These are phyloP conservation scores for Magnusiomyces tetraspermus DNA, from an alignment of 1,139 yeast genomes.

Conservation along the genomic window DNA sequence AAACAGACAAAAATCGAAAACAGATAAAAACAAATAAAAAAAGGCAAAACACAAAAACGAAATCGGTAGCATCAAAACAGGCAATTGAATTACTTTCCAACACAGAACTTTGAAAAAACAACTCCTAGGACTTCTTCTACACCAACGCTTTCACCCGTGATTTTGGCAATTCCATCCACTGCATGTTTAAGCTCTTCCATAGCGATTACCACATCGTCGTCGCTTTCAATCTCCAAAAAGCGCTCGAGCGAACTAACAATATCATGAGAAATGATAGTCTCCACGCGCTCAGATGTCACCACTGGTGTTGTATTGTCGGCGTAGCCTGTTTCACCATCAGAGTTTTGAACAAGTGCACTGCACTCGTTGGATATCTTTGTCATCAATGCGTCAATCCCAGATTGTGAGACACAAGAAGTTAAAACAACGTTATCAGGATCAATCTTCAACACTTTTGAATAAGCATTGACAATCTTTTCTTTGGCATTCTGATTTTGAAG, in stretches of 20 bases:
- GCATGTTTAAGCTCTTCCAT: conserved; percentile 67
- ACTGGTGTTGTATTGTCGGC: conserved; percentile 24
- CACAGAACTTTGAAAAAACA: conserved; percentile 85
- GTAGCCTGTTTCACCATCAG: conserved; percentile 12
- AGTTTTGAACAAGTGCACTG: conserved; percentile 31
- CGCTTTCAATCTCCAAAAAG: conserved; percentile 42
- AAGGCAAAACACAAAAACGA: too few relatives aligned
- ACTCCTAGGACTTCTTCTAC: conserved; percentile 86
- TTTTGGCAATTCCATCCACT: conserved; percentile 80
- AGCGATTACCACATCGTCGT: conserved; percentile 71
- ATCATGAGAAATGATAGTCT: conserved; percentile 62
- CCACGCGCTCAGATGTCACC: conserved; percentile 62
- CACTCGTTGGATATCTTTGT: conserved; percentile 37
- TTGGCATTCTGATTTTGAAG: conserved; percentile 1
- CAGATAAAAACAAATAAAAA: too few relatives aligned
- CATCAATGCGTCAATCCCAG: conserved; percentile 47
- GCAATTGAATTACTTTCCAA: conserved; percentile 86
- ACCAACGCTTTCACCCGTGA: conserved; percentile 84
- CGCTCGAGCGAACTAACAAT: conserved; percentile 63
- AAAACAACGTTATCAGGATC: conserved; percentile 33
- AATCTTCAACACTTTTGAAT: conserved; percentile 25
- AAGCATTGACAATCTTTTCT: not conserved
- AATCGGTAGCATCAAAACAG: too few relatives aligned
- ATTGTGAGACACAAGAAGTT: conserved; percentile 54
- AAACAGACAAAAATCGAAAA: too few relatives aligned